Base-by-base conservation (phyloP, 352 stramenopile genomes). In the Phytophthora melonis region DNA sequence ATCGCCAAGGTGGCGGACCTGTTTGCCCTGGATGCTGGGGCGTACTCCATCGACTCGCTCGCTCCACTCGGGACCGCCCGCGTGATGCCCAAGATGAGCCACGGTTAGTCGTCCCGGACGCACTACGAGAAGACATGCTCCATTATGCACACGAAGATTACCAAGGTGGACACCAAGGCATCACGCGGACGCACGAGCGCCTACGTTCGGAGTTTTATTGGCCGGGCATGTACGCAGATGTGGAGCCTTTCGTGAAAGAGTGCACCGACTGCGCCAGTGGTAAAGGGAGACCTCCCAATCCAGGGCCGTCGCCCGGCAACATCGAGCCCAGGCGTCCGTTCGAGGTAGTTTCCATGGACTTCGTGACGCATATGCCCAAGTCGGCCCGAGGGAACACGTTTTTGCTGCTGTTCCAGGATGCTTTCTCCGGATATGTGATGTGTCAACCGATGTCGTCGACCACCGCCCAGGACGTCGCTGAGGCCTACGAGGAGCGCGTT, bases 341-440 rank as follows among this genome's bases (percentile, higher is more conserved):
- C 25, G 39, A 64, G 27, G 41, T 64, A 0, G 58, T 64, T 4
- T 64, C 58, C 5, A 55, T 64, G 58, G 57, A 53, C 18, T 63
- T 54, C 14, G 36, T 63, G 7, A 63, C 39, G 0, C 57, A 34
- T 1, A 23, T 64, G 39, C 58, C 39, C 4, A 9, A 23, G 21
- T 55, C 39, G 0, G 11, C 21, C 10, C 41, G 58, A 18, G 23
- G 58, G 21, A 55, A 64, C 23, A 64, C 36, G 8, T 54, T 55
- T 16, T 7, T 64, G 23, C 41, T 64, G 0, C 43, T 55, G 13
- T 64, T 55, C 9, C 58, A 64, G 55, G 36, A 55, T 11, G 18
- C 25, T 3, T 64, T 64, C 30, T 64, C 58, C 0, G 58, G 41
- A 2, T 56, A 19, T 16, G 41, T 56, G 3, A 64, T 64, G 39